Evolutionary conservation across 2,329 filamentous ascomycete species (phyloP).

Genomic region (Exutisphaerella laricina): DNA sequence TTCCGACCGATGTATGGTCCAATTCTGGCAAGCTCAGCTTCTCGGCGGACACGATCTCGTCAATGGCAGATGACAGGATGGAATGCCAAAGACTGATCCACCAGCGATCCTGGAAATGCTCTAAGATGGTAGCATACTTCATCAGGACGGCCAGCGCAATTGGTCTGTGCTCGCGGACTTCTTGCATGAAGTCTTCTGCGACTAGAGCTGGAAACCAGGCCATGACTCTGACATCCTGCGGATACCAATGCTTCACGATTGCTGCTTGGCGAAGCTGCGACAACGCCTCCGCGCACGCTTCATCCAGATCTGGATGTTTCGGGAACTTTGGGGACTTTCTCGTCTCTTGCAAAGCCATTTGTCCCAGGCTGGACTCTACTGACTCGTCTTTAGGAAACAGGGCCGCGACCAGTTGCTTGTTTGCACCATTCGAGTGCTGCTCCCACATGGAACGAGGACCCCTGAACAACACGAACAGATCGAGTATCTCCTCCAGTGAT

Average conservation of each 20-base stretch:
- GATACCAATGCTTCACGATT: constrained; percentile 6
- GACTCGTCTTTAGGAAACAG: constrained; percentile 10
- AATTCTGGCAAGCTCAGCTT: neutral
- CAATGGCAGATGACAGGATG: constrained; percentile 19
- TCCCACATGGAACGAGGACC: constrained; percentile 23
- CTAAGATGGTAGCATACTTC: constrained; percentile 19
- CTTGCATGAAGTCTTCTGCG: constrained; percentile 21
- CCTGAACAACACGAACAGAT: constrained; percentile 24
- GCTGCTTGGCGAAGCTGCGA: constrained; percentile 9
- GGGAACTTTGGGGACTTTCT: neutral
- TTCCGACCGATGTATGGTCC: neutral
- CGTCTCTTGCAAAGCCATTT: neutral
- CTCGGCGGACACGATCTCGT: constrained; percentile 4
- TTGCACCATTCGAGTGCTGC: constrained; percentile 8
- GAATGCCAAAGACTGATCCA: constrained; percentile 24
- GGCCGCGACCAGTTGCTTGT: constrained; percentile 14
- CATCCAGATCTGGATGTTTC: constrained; percentile 4
- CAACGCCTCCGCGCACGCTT: constrained; percentile 9
- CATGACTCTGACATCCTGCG: constrained; percentile 19
- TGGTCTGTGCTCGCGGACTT: constrained; percentile 17
- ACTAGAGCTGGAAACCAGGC: constrained; percentile 24
- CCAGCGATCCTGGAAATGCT: constrained; percentile 19
- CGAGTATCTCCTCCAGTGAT: constrained; percentile 23
- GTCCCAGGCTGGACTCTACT: neutral
- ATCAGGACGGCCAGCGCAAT: constrained; percentile 21